A percentile compares a stretch with the other conserved stretches of the same genome.
These are phyloP conservation scores for Akanthomyces muscarius DNA, from an alignment of 2,329 filamentous ascomycete genomes.

Conservation along the genomic window DNA sequence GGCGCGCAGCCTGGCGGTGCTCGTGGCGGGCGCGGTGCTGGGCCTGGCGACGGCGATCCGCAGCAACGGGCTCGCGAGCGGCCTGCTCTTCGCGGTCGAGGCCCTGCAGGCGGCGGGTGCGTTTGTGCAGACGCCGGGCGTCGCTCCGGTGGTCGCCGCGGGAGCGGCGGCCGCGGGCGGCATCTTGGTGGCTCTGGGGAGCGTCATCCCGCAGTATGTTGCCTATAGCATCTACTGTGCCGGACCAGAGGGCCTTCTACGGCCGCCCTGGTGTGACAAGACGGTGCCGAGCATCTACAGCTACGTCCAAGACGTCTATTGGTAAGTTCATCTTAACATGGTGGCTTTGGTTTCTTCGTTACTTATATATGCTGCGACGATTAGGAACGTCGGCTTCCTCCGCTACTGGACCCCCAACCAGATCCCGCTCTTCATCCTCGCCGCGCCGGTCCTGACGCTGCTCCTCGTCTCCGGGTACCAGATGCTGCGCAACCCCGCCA, in stretches of 20 bases:
- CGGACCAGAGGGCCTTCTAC: conserved; percentile 30
- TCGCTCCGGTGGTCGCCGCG: conserved; percentile 48
- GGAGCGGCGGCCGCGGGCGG: conserved; percentile 62
- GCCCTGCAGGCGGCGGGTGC: conserved; percentile 36
- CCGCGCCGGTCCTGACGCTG: conserved; percentile 69
- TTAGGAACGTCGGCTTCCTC: conserved; percentile 81
- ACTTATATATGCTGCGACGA: background rate
- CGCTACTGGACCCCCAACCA: conserved; percentile 88
- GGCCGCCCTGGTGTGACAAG: conserved; percentile 72
- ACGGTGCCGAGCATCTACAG: conserved; percentile 82
- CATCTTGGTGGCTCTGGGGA: conserved; percentile 61
- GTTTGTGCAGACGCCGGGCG: conserved; percentile 25
- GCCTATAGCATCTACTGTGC: conserved; percentile 72
- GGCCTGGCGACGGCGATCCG: conserved; percentile 70
- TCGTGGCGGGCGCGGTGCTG: conserved; percentile 65
- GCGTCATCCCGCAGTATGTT: conserved; percentile 65
- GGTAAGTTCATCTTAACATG: conserved; percentile 53
- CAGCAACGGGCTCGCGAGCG: conserved; percentile 83
- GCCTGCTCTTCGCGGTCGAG: conserved; percentile 68
- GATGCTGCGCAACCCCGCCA: conserved; percentile 26
- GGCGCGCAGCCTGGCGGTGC: conserved; percentile 44
- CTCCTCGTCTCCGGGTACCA: conserved; percentile 54
- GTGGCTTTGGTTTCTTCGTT: background rate
- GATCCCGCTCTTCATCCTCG: conserved; percentile 80
- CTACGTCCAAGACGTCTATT: conserved; percentile 87